phyloP scores from a whole-genome alignment of 2,329 filamentous ascomycete genomes.

The Aspergillus costaricaensis region DNA sequence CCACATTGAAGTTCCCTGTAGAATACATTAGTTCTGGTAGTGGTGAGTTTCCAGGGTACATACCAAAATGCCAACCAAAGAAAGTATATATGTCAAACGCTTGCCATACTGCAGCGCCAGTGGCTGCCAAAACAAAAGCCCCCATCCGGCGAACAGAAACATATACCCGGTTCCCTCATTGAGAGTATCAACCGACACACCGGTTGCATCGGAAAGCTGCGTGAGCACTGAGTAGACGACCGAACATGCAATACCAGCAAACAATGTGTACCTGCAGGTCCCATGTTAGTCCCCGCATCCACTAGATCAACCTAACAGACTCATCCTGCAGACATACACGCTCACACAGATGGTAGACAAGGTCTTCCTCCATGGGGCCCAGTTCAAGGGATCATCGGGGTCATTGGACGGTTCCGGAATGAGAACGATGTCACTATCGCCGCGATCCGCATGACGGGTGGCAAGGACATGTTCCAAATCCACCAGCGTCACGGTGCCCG shows the following conservation, averaged over 20 bases:
- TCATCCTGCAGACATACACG: constrained; percentile 32
- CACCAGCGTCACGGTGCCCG: constrained; percentile 49
- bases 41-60: constrained; percentile 3
- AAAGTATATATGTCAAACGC: constrained; percentile 38
- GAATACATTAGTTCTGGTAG: neutral
- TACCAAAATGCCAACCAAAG: constrained; percentile 36
- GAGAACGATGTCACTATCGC: constrained; percentile 43
- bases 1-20: constrained; percentile 33
- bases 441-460: constrained; percentile 31
- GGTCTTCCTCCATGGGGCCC: constrained; percentile 46
- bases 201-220: constrained; percentile 39
- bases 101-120: constrained; percentile 50
- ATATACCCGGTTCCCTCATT: constrained; percentile 44
- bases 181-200: constrained; percentile 36
- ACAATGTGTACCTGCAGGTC: constrained; percentile 39
- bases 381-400: constrained; percentile 52
- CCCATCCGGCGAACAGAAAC: constrained; percentile 50
- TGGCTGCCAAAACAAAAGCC: constrained; percentile 50
- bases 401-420: constrained; percentile 48
- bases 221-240: constrained; percentile 44
- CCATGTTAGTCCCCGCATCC: too few species aligned
- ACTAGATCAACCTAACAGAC: too few species aligned
- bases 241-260: constrained; percentile 40
- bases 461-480: constrained; percentile 41
- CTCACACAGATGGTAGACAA: constrained; percentile 47